Evolutionary conservation across 73 alveolate species (phyloP).

Genomic region (Chromera velia): DNA sequence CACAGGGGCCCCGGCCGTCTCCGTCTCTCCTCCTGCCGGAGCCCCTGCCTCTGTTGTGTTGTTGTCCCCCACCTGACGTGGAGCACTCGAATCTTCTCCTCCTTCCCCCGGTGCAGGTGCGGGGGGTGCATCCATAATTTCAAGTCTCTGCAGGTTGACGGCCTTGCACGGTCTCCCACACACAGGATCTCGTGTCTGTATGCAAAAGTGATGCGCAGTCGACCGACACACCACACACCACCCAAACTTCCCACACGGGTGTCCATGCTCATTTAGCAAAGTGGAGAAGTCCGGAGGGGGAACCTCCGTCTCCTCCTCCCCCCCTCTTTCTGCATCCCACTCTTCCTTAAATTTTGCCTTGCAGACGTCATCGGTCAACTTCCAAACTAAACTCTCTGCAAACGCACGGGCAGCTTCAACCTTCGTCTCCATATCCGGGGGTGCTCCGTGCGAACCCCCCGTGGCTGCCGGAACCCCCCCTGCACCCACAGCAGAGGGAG

Average conservation of each 20-base stretch:
- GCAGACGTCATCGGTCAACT: background rate
- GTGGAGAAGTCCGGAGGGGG: too few species aligned
- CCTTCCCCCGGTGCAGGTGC: background rate
- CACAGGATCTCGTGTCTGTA: slow-evolving; percentile 70
- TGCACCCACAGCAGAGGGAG: too few species aligned
- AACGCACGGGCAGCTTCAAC: background rate
- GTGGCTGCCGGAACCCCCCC: too few species aligned
- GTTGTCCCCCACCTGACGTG: background rate
- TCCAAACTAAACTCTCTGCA: background rate
- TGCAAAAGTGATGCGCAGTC: slow-evolving; percentile 79
- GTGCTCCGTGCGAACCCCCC: too few species aligned
- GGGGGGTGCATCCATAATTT: background rate
- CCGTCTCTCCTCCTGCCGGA: background rate
- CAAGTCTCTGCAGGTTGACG: background rate
- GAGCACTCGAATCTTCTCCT: background rate
- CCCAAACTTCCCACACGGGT: background rate
- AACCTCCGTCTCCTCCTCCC: too few species aligned
- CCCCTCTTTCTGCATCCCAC: background rate
- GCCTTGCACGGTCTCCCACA: slow-evolving; percentile 58
- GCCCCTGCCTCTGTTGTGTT: background rate
- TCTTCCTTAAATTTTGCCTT: background rate
- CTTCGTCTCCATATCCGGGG: background rate
- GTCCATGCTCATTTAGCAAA: background rate
- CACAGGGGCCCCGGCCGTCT: background rate
- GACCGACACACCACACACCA: slow-evolving; percentile 62